Evolutionary conservation across 305 asterid genomes (phyloP).

Genomic region (Solanum chacoense): DNA sequence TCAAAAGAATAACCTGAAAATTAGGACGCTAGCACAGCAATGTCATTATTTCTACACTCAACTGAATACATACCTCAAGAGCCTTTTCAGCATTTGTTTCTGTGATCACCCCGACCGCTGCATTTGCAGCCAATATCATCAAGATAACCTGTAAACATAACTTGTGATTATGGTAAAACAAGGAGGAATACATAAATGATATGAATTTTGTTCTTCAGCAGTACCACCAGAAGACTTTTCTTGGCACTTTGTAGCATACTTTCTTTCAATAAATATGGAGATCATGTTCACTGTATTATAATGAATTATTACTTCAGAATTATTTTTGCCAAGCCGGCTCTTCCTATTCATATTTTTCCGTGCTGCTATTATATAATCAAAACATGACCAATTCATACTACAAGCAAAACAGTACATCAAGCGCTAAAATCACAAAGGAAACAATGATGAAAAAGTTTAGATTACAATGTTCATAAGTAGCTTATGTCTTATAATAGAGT

Average conservation of each 20-base stretch:
- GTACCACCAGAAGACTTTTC: background rate
- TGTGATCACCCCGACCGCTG: constrained; percentile 95
- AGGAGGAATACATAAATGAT: background rate
- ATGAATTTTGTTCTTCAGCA: background rate
- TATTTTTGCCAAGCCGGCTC: background rate
- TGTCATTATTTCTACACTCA: background rate
- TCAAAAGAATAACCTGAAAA: background rate
- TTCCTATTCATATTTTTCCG: background rate
- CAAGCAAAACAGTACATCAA: background rate
- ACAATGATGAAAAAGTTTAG: background rate
- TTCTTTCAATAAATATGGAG: background rate
- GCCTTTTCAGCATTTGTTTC: constrained; percentile 99
- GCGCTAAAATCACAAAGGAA: background rate
- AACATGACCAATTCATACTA: background rate
- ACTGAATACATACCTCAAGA: constrained; percentile 63
- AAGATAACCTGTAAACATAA: constrained; percentile 57
- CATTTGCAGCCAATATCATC: constrained; percentile 98
- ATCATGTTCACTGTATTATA: background rate
- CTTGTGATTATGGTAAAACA: background rate
- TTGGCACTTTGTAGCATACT: background rate
- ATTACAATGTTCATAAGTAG: background rate
- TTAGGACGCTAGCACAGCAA: background rate
- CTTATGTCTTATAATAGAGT: background rate
- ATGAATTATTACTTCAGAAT: background rate
- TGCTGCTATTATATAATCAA: background rate